Conservation (phyloP, 2,329 filamentous ascomycete genomes). For the Aspergillus sp. region DNA sequence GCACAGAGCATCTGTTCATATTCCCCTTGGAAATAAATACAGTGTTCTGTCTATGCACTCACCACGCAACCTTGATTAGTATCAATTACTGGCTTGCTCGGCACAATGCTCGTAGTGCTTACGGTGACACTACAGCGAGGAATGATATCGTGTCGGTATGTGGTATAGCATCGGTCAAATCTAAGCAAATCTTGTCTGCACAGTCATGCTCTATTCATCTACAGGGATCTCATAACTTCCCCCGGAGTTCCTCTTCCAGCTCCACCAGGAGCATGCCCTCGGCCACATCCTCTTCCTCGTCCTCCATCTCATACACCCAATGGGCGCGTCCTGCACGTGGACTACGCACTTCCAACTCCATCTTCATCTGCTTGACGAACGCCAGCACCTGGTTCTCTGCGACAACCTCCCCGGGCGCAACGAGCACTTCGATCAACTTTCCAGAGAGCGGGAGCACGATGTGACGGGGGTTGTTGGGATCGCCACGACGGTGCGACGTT, state of each 20-base stretch:
- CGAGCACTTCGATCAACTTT: constrained; percentile 59
- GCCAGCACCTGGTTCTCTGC: constrained; percentile 54
- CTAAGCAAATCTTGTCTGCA: no score
- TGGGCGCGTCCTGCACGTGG: constrained; percentile 47
- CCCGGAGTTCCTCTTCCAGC: constrained; percentile 39
- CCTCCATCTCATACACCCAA: constrained; percentile 55
- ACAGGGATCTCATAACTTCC: constrained; percentile 25
- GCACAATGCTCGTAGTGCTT: no score
- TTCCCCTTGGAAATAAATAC: no score
- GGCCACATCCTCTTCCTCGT: constrained; percentile 51
- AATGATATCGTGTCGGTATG: no score
- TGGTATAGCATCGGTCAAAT: no score
- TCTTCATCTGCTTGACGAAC: constrained; percentile 67
- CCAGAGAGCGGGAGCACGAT: constrained; percentile 58
- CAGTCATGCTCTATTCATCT: background rate
- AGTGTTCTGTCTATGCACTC: no score
- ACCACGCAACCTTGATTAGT: no score
- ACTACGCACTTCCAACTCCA: constrained; percentile 64
- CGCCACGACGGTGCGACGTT: constrained; percentile 49
- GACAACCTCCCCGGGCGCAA: constrained; percentile 52
- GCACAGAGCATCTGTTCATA: no score
- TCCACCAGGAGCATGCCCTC: constrained; percentile 56
- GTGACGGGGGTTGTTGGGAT: constrained; percentile 51
- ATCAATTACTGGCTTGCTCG: no score
- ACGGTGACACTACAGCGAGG: no score